These are phyloP conservation scores for Solanum hybrid DNA, from an alignment of 305 asterid genomes.

Conservation along the genomic window DNA sequence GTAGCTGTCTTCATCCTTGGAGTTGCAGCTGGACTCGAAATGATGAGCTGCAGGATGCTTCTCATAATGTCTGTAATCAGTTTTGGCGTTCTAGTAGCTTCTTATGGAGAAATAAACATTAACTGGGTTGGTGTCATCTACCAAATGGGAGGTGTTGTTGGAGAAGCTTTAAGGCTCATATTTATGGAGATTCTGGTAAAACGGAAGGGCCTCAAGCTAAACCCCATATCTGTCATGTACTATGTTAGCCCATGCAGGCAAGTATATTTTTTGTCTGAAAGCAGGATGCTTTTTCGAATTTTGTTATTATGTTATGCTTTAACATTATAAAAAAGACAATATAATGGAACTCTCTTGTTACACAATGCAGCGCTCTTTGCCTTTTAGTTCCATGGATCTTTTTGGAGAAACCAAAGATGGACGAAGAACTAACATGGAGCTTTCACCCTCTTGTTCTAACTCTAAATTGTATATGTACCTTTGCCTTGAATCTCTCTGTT, in stretches of 20 bases:
- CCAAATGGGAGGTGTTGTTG: conserved; percentile 98
- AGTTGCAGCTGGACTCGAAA: conserved; percentile 82
- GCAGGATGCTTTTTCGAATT: background rate
- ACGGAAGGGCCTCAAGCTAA: conserved; percentile 79
- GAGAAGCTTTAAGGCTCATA: conserved; percentile 87
- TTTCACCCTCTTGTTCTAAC: conserved; percentile 53
- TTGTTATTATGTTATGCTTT: background rate
- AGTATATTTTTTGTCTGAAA: conserved; percentile 15
- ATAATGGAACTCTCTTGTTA: conserved; percentile 6
- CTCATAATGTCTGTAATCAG: conserved; percentile 85
- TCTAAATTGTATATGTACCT: conserved; percentile 82
- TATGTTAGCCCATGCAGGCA: conserved; percentile 96
- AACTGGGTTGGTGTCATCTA: conserved; percentile 89
- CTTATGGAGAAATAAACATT: conserved; percentile 76
- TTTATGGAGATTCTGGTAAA: conserved; percentile 88
- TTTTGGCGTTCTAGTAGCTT: conserved; percentile 83
- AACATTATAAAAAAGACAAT: background rate
- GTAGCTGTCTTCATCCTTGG: conserved; percentile 94
- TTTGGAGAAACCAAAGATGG: conserved; percentile 87
- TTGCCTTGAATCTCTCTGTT: conserved; percentile 87
- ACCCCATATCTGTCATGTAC: conserved; percentile 85
- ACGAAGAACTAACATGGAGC: conserved; percentile 53
- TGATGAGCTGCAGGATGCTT: conserved; percentile 82
- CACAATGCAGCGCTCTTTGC: conserved; percentile 65
- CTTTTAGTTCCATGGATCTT: conserved; percentile 88